Percentiles rank a stretch among this genome's conserved stretches.
These are phyloP conservation scores for Colletotrichum tabaci DNA, from an alignment of 2,329 filamentous ascomycete species.

Conservation along the genomic window DNA sequence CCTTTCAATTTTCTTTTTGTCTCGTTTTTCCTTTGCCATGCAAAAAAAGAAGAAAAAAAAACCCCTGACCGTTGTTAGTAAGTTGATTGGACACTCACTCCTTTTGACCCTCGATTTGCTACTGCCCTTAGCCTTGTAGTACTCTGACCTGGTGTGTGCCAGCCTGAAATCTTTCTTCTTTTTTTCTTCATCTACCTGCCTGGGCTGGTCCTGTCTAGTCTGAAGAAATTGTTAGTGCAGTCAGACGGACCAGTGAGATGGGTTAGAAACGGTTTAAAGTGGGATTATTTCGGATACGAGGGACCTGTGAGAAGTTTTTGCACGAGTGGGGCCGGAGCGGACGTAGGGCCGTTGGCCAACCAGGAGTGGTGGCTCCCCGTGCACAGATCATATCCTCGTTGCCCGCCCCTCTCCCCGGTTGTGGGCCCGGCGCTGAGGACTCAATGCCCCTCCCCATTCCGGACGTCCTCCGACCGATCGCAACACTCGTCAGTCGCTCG, in stretches of 20 bases:
- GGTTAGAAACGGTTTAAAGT: conserved; percentile 3
- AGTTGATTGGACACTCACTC: too few species aligned
- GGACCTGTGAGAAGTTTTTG: conserved; percentile 37
- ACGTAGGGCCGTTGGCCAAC: conserved; percentile 30
- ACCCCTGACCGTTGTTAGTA: too few species aligned
- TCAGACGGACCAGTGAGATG: conserved; percentile 12
- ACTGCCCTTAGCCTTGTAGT: too few species aligned
- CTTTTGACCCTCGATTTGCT: neutral
- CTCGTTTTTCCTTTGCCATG: too few species aligned
- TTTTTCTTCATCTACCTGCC: too few species aligned
- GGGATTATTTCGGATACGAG: conserved; percentile 28
- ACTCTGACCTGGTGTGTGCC: too few species aligned
- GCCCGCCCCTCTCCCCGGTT: conserved; percentile 25
- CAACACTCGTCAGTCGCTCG: neutral
- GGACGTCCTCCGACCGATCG: conserved; percentile 33
- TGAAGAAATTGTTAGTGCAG: neutral
- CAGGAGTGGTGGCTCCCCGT: neutral
- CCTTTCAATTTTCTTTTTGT: conserved; percentile 16
- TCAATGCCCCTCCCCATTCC: conserved; percentile 4
- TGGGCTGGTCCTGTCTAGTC: too few species aligned
- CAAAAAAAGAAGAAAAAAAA: too few species aligned
- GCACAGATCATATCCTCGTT: conserved; percentile 4
- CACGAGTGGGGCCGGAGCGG: conserved; percentile 34
- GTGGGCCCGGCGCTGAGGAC: conserved; percentile 27
- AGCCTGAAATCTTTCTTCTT: too few species aligned